These are phyloP conservation scores for Dendrocalamus sinicus DNA, from an alignment of 176 grass and related monocot species.

Conservation along the genomic window DNA sequence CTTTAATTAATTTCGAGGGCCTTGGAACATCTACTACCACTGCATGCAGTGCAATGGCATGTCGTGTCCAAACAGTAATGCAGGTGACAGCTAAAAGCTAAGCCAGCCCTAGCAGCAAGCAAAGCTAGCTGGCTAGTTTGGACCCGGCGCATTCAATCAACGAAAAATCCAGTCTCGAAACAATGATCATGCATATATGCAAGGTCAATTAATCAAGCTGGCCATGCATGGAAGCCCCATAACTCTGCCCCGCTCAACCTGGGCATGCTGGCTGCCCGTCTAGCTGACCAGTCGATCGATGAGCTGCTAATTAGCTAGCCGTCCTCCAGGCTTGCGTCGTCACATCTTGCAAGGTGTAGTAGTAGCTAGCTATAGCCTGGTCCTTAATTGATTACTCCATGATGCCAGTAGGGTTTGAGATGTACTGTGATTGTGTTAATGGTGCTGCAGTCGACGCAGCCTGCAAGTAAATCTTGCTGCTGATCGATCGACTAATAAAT, in stretches of 20 bases:
- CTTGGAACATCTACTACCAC: no score
- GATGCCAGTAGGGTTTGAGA: conserved; percentile 3
- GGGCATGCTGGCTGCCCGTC: background rate
- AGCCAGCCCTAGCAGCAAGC: background rate
- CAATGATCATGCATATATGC: background rate
- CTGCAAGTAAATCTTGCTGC: background rate
- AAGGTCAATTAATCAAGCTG: background rate
- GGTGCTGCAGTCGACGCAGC: conserved; percentile 6
- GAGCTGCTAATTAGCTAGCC: conserved; percentile 4
- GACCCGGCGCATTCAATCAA: background rate
- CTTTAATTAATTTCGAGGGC: no score
- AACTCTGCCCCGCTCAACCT: conserved; percentile 25
- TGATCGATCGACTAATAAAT: background rate
- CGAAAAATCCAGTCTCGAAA: background rate
- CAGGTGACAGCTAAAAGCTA: no score
- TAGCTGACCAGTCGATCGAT: background rate
- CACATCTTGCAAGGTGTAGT: conserved; percentile 25
- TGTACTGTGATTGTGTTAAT: conserved; percentile 7
- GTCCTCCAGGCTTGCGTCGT: background rate
- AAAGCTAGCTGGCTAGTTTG: background rate
- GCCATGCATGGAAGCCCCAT: background rate
- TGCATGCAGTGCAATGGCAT: no score
- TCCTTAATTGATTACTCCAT: conserved; percentile 25
- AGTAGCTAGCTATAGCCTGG: conserved; percentile 12
- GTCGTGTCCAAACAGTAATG: no score